A percentile compares a stretch with the other conserved stretches of the same genome.
Evolutionary conservation across 495 filamentous ascomycete genomes (phyloP).

Genomic region (Pyrenula massariospora): DNA sequence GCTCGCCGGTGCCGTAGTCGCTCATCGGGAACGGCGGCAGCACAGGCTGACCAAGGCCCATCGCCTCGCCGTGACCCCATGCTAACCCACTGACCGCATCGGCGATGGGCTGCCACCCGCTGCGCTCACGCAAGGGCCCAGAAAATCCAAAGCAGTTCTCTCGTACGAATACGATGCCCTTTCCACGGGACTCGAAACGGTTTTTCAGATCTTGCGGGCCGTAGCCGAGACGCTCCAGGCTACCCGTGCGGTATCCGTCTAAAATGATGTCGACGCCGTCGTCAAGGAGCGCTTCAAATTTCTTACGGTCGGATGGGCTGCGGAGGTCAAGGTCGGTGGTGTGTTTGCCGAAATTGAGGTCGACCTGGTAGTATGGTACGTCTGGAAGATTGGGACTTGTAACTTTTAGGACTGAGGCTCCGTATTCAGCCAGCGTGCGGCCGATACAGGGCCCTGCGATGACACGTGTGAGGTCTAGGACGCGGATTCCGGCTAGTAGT

Average conservation of each 20-base stretch:
- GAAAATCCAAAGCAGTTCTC: slow-evolving; percentile 63
- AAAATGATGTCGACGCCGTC: slow-evolving; percentile 46
- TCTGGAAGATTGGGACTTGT: slow-evolving; percentile 57
- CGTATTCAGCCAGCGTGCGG: slow-evolving; percentile 55
- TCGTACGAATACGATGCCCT: slow-evolving; percentile 56
- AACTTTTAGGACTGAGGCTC: slow-evolving; percentile 57
- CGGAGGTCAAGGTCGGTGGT: slow-evolving; percentile 48
- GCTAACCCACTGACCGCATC: slow-evolving; percentile 53
- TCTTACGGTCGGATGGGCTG: slow-evolving; percentile 30
- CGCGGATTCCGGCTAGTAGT: slow-evolving; percentile 28
- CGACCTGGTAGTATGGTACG: slow-evolving; percentile 72
- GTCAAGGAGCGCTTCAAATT: slow-evolving; percentile 46
- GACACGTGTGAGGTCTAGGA: slow-evolving; percentile 59
- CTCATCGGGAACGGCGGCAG: slow-evolving; percentile 73
- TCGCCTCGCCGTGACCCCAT: slow-evolving; percentile 62
- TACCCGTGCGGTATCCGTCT: slow-evolving; percentile 58
- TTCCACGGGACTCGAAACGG: slow-evolving; percentile 39
- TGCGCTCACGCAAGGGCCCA: slow-evolving; percentile 33
- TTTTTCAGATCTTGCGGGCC: slow-evolving; percentile 36
- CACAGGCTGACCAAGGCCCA: slow-evolving; percentile 59
- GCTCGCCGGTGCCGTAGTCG: slow-evolving; percentile 65
- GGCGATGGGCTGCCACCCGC: slow-evolving; percentile 47
- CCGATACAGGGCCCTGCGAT: slow-evolving; percentile 50
- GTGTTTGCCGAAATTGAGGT: slow-evolving; percentile 63
- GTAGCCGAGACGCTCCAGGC: slow-evolving; percentile 54